Evolutionary conservation across 192 early-diverging fungal genomes (phyloP).

Genomic region (Coemansia sp.): DNA sequence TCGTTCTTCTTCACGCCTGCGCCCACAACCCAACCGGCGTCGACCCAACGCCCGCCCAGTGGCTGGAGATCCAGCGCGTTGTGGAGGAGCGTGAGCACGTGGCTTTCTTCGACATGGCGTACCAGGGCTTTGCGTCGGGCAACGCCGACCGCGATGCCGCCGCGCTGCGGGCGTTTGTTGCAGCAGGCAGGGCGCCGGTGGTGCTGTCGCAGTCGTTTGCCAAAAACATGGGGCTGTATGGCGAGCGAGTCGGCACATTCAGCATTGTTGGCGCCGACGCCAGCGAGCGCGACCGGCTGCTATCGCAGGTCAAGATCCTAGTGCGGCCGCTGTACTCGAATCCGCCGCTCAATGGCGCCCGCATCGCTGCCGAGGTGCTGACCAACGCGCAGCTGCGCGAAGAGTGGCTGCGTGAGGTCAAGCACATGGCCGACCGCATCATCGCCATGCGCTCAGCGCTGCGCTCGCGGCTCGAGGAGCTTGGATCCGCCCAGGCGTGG

Average conservation of each 20-base stretch:
- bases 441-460: slow-evolving; percentile 86
- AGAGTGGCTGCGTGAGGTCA: slow-evolving; percentile 93
- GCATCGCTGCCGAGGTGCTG: slow-evolving; percentile 90
- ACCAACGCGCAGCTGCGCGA: slow-evolving; percentile 67
- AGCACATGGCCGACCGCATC: slow-evolving; percentile 97
- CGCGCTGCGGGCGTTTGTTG: slow-evolving; percentile 93
- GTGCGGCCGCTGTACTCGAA: slow-evolving; percentile 99
- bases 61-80: slow-evolving; percentile 82
- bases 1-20: slow-evolving; percentile 96
- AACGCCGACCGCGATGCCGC: slow-evolving; percentile 86
- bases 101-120: slow-evolving; percentile 99
- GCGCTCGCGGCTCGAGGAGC: slow-evolving; percentile 77
- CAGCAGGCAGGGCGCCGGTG: slow-evolving; percentile 68
- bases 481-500: slow-evolving; percentile 81
- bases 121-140: slow-evolving; percentile 99
- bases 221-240: slow-evolving; percentile 99
- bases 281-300: slow-evolving; percentile 78
- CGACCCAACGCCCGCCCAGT: slow-evolving; percentile 92
- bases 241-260: slow-evolving; percentile 94
- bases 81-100: slow-evolving; percentile 82
- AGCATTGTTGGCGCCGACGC: slow-evolving; percentile 74
- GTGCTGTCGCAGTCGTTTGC: slow-evolving; percentile 94
- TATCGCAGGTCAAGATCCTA: slow-evolving; percentile 94
- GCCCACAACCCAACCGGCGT: slow-evolving; percentile 99
- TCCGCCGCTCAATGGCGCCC: slow-evolving; percentile 94